Percentiles rank a stretch among this genome's conserved stretches.
phyloP scores from a whole-genome alignment of 208 protist genomes.

The Strigomonas galati region DNA sequence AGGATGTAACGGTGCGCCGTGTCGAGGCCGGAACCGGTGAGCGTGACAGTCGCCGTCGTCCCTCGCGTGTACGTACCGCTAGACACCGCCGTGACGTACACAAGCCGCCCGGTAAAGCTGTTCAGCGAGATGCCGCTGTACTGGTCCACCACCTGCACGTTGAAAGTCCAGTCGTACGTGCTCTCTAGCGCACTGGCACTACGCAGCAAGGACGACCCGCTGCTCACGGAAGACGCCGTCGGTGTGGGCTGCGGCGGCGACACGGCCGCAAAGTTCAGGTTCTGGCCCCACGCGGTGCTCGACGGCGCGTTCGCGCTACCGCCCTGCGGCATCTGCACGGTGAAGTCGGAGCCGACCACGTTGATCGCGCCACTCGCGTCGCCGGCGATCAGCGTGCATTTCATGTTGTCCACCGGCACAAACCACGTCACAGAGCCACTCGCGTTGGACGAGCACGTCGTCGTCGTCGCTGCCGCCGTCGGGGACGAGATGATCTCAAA shows the following conservation, averaged over 20 bases:
- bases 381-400: conserved; percentile 41
- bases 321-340: conserved; percentile 49
- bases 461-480: conserved; percentile 26
- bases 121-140: conserved; percentile 29
- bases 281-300: conserved; percentile 17
- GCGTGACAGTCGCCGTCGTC: conserved; percentile 20
- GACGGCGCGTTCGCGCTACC: conserved; percentile 25
- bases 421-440: conserved; percentile 57
- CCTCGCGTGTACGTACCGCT: conserved; percentile 20
- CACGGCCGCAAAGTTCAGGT: conserved; percentile 27
- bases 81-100: conserved; percentile 36
- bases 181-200: conserved; percentile 13
- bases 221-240: background rate
- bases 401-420: conserved; percentile 40
- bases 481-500: conserved; percentile 72
- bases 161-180: conserved; percentile 30
- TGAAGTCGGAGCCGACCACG: conserved; percentile 52
- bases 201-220: background rate
- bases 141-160: conserved; percentile 31
- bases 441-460: conserved; percentile 37
- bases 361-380: conserved; percentile 49
- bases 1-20: conserved; percentile 59
- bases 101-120: conserved; percentile 36
- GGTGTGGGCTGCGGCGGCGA: conserved; percentile 21
- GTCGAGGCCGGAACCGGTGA: conserved; percentile 55